phyloP scores from a whole-genome alignment of 495 filamentous ascomycete genomes.

The Podospora anserina region DNA sequence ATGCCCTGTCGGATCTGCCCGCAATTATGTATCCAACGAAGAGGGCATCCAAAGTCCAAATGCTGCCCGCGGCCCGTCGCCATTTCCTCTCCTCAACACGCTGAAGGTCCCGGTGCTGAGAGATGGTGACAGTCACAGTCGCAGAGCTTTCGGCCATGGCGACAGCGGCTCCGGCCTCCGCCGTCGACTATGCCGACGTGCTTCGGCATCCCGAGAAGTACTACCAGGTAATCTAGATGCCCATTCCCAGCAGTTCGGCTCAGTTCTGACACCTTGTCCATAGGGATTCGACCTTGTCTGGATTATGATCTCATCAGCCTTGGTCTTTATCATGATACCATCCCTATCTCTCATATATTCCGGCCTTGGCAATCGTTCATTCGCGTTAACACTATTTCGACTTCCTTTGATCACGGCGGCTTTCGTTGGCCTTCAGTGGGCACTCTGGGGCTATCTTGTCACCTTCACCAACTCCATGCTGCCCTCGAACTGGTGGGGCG shows the following conservation, averaged over 20 bases:
- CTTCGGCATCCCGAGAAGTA: constrained; percentile 16
- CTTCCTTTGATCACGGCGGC: constrained; percentile 20
- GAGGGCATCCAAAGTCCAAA: background rate
- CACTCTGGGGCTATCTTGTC: constrained; percentile 19
- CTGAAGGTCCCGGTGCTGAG: background rate
- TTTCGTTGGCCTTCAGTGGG: constrained; percentile 18
- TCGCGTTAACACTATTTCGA: constrained; percentile 21
- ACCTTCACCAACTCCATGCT: constrained; percentile 15
- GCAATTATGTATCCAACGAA: background rate
- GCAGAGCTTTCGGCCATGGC: background rate
- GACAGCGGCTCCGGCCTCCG: constrained; percentile 4
- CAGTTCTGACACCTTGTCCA: background rate
- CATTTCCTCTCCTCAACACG: background rate
- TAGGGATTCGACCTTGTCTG: constrained; percentile 20
- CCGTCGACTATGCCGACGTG: constrained; percentile 10
- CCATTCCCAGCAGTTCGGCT: background rate
- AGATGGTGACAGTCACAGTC: constrained; percentile 15
- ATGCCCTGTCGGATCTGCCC: background rate
- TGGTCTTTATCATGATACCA: constrained; percentile 23
- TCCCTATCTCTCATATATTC: constrained; percentile 22
- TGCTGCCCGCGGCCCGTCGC: background rate
- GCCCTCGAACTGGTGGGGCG: constrained; percentile 20
- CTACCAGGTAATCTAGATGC: constrained; percentile 4
- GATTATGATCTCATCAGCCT: constrained; percentile 19
- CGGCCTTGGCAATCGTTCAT: constrained; percentile 21